Evolutionary conservation across 2,329 filamentous ascomycete genomes (phyloP).

Genomic region (Herpotrichia juniperi): DNA sequence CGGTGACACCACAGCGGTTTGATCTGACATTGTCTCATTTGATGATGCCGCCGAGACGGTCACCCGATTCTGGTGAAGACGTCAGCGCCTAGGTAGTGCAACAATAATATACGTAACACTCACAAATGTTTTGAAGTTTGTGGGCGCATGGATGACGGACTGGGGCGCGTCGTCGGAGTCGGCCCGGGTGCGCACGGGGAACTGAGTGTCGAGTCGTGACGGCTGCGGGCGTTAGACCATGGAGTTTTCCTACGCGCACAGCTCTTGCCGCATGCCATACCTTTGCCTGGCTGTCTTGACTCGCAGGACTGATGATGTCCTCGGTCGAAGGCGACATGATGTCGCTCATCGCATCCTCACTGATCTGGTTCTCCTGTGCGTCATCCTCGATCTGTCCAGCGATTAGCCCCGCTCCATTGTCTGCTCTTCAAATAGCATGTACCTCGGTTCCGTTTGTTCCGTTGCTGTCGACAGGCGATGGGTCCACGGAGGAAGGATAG

Average conservation of each 20-base stretch:
- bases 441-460: conserved; percentile 79
- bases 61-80: conserved; percentile 31
- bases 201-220: conserved; percentile 53
- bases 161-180: conserved; percentile 76
- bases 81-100: conserved; percentile 40
- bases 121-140: conserved; percentile 83
- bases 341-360: conserved; percentile 46
- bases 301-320: conserved; percentile 42
- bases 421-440: conserved; percentile 4
- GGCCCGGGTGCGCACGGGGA: conserved; percentile 51
- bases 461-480: conserved; percentile 84
- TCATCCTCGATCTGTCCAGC: conserved; percentile 72
- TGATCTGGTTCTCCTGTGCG: conserved; percentile 62
- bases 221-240: conserved; percentile 32
- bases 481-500: conserved; percentile 72
- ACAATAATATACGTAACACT: conserved; percentile 26
- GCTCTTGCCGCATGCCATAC: conserved; percentile 18
- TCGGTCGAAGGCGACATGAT: conserved; percentile 45
- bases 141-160: conserved; percentile 89
- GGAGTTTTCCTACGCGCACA: background rate
- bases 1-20: conserved; percentile 45
- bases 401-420: conserved; percentile 26
- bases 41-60: conserved; percentile 36
- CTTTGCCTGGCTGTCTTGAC: conserved; percentile 38
- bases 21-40: conserved; percentile 38